phyloP scores from a whole-genome alignment of 2,329 filamentous ascomycete genomes.

The Penicillium sp. region DNA sequence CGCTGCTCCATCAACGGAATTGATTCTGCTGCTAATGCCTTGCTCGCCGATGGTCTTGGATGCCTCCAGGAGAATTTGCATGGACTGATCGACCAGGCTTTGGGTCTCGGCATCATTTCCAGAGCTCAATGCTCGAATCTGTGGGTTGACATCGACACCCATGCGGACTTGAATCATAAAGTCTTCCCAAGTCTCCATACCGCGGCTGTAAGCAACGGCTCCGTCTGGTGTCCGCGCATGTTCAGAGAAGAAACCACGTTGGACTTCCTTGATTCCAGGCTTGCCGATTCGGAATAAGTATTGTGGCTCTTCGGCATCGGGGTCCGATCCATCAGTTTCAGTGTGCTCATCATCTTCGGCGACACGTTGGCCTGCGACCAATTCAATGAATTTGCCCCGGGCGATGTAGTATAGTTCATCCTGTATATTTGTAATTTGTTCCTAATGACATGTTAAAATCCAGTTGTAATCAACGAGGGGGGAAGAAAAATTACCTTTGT shows the following conservation, averaged over 20 bases:
- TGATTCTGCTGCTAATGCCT: neutral
- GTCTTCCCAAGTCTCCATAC: conserved; percentile 41
- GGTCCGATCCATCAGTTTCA: conserved; percentile 35
- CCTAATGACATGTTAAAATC: conserved; percentile 2
- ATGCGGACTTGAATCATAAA: conserved; percentile 42
- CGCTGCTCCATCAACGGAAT: conserved; percentile 12
- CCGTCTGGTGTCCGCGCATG: conserved; percentile 36
- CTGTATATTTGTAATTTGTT: conserved; percentile 11
- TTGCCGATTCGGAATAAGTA: conserved; percentile 25
- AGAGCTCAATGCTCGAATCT: conserved; percentile 40
- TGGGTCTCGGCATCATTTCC: conserved; percentile 22
- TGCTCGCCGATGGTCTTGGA: conserved; percentile 20
- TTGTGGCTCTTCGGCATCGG: conserved; percentile 28
- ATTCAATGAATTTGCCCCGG: conserved; percentile 21
- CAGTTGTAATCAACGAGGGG: neutral
- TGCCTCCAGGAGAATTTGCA: conserved; percentile 32
- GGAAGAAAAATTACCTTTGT: conserved; percentile 29
- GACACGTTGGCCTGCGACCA: conserved; percentile 17
- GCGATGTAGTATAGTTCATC: conserved; percentile 20
- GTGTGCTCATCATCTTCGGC: conserved; percentile 28
- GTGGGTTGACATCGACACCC: conserved; percentile 39
- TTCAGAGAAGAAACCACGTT: conserved; percentile 39
- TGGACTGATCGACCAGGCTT: conserved; percentile 24
- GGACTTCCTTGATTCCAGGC: conserved; percentile 23
- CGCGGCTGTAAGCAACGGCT: conserved; percentile 37